These are phyloP conservation scores for Imleria badia DNA, from an alignment of 768 basidiomycete genomes.

Conservation along the genomic window DNA sequence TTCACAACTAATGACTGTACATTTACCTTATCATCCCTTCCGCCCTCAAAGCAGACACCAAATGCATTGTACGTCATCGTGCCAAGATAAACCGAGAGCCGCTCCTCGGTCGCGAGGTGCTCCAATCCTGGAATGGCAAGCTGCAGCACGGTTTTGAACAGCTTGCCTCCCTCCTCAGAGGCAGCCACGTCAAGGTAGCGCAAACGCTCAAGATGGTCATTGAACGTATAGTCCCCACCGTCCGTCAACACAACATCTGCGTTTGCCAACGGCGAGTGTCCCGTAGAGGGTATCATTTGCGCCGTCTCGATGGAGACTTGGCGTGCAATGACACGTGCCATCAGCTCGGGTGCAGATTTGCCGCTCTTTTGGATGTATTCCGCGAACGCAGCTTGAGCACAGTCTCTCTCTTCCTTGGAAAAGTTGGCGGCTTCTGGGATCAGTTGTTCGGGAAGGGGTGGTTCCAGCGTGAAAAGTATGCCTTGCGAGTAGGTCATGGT, in stretches of 20 bases:
- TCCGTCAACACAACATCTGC: slow-evolving; percentile 37
- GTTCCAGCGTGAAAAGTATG: slow-evolving; percentile 69
- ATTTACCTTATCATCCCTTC: slow-evolving; percentile 69
- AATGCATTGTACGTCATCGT: slow-evolving; percentile 78
- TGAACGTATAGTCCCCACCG: slow-evolving; percentile 56
- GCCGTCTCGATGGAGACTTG: slow-evolving; percentile 65
- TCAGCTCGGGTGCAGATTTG: slow-evolving; percentile 52
- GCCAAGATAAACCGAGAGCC: slow-evolving; percentile 58
- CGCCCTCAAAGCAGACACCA: slow-evolving; percentile 66
- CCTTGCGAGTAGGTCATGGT: slow-evolving; percentile 61
- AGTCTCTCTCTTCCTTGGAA: slow-evolving; percentile 45
- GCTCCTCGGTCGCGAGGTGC: slow-evolving; percentile 63
- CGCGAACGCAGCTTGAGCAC: slow-evolving; percentile 60
- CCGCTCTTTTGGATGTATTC: slow-evolving; percentile 52
- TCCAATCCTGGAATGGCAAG: slow-evolving; percentile 71
- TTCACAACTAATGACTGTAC: not conserved
- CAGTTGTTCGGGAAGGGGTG: slow-evolving; percentile 50
- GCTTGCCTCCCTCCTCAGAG: slow-evolving; percentile 46
- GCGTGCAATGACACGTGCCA: slow-evolving; percentile 69
- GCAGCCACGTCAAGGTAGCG: slow-evolving; percentile 60
- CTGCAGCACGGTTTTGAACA: slow-evolving; percentile 55
- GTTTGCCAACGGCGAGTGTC: slow-evolving; percentile 7
- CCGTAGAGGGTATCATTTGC: slow-evolving; percentile 45
- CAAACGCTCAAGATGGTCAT: slow-evolving; percentile 76
- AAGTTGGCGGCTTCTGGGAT: slow-evolving; percentile 33